Evolutionary conservation across 2,329 filamentous ascomycete species (phyloP).

Genomic region (Juglanconis oblonga): DNA sequence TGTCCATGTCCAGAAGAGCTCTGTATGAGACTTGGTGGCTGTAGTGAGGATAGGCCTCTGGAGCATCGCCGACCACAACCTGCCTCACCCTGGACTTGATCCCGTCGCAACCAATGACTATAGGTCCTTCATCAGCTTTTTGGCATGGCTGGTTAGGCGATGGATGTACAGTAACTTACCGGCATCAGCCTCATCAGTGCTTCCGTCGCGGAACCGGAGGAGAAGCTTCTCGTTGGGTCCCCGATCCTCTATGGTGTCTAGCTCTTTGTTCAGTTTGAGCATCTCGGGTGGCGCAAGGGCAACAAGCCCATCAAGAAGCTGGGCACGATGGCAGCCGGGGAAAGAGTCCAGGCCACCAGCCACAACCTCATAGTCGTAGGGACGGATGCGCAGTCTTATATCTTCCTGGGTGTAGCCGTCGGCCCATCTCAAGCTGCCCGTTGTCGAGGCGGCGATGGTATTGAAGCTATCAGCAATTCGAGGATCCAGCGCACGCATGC

Average conservation of each 20-base stretch:
- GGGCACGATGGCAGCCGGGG: slow-evolving; percentile 25
- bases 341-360: slow-evolving; percentile 12
- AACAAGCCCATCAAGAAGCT: slow-evolving; percentile 18
- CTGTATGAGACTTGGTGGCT: too few relatives aligned
- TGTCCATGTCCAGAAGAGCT: too few relatives aligned
- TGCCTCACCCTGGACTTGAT: too few relatives aligned
- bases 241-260: slow-evolving; percentile 13
- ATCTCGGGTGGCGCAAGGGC: slow-evolving; percentile 13
- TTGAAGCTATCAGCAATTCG: slow-evolving; percentile 29
- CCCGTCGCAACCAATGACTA: too few relatives aligned
- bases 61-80: too few relatives aligned
- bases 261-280: slow-evolving; percentile 12
- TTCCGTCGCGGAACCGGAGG: slow-evolving; percentile 38
- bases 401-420: slow-evolving; percentile 1
- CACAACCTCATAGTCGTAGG: not conserved
- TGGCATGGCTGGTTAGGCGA: too few relatives aligned
- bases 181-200: slow-evolving; percentile 34
- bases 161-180: not conserved
- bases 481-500: slow-evolving; percentile 30
- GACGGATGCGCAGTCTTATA: not conserved
- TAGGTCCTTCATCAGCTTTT: too few relatives aligned
- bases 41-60: too few relatives aligned
- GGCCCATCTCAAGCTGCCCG: not conserved
- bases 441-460: slow-evolving; percentile 20
- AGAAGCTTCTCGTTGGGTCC: slow-evolving; percentile 22